Percentiles rank a stretch among this genome's conserved stretches.
Evolutionary conservation across 495 filamentous ascomycete species (phyloP).

Genomic region (Pyrenopolyporus hunteri): DNA sequence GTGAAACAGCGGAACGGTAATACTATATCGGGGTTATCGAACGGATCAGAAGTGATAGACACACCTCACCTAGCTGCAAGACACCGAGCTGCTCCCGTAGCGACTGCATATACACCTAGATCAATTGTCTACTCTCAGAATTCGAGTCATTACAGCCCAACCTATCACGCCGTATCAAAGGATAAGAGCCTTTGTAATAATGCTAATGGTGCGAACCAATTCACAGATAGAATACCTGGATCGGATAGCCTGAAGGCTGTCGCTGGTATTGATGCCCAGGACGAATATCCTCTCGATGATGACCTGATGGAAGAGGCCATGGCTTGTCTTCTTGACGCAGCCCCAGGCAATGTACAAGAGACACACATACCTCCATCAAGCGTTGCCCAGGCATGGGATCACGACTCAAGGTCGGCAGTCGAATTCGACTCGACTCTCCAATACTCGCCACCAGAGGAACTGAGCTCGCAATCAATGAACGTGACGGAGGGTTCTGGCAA

Average conservation of each 20-base stretch:
- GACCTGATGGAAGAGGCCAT: conserved; percentile 33
- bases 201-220: neutral
- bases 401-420: conserved; percentile 36
- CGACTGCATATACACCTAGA: neutral
- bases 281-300: conserved; percentile 37
- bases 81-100: neutral
- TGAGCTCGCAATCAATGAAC: conserved; percentile 1
- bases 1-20: neutral
- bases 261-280: neutral
- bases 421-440: conserved; percentile 40
- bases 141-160: neutral
- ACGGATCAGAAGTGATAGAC: neutral
- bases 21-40: neutral
- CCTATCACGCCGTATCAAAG: neutral
- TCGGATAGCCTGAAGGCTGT: neutral
- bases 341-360: conserved; percentile 17
- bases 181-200: neutral
- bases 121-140: neutral
- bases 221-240: neutral
- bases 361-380: conserved; percentile 41
- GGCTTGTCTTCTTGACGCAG: conserved; percentile 14
- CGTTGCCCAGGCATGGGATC: conserved; percentile 35
- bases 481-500: neutral
- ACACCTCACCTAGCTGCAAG: neutral
- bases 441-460: conserved; percentile 21